Conservation (phyloP, 495 filamentous ascomycete species). For the Lepraria neglecta region DNA sequence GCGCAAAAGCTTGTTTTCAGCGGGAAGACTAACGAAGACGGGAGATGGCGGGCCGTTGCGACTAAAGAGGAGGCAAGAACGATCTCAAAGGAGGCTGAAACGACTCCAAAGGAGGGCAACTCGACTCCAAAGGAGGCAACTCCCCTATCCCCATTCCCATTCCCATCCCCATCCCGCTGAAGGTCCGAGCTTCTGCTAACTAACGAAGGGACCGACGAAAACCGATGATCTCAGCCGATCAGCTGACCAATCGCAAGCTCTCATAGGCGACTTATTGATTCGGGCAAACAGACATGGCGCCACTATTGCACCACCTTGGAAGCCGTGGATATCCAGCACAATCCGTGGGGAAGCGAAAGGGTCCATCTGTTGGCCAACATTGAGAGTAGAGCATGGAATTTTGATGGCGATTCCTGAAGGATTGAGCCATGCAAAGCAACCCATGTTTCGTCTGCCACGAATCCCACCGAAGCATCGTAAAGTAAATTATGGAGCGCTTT, state of each 20-base stretch:
- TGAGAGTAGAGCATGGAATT: too few relatives aligned
- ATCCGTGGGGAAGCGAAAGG: too few relatives aligned
- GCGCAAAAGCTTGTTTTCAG: neutral
- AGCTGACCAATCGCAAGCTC: neutral
- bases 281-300: too few relatives aligned
- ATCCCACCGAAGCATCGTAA: too few relatives aligned
- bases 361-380: too few relatives aligned
- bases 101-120: conserved; percentile 5
- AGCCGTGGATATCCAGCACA: neutral
- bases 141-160: neutral
- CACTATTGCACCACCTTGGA: neutral
- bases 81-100: conserved; percentile 4
- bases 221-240: neutral
- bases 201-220: too few relatives aligned
- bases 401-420: too few relatives aligned
- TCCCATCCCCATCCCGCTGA: neutral
- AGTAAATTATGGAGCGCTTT: too few relatives aligned
- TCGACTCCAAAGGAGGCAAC: neutral
- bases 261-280: neutral
- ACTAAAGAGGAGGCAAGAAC: conserved; percentile 1
- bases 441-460: too few relatives aligned
- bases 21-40: conserved; percentile 2
- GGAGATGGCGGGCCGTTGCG: conserved; percentile 9
- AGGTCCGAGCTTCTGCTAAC: neutral
- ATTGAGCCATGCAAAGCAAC: too few relatives aligned